Percentiles rank a stretch among this genome's conserved stretches.
Evolutionary conservation across 805 yeast genomes (phyloP).

Genomic region (Yamadazyma philogaea): DNA sequence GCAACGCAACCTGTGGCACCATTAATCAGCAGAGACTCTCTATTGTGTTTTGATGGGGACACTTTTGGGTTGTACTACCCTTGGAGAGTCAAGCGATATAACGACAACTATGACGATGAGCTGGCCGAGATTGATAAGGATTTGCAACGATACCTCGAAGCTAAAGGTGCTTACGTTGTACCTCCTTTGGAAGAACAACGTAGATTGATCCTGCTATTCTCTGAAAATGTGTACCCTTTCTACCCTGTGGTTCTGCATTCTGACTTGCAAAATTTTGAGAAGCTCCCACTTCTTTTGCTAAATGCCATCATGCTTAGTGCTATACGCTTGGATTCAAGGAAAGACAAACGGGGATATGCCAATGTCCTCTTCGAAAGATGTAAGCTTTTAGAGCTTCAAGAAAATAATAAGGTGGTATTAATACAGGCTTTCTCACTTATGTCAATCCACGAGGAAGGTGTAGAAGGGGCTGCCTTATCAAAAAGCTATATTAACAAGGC

Average conservation of each 20-base stretch:
- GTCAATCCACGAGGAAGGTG: conserved; percentile 27
- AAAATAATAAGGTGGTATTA: conserved; percentile 23
- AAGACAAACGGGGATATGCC: conserved; percentile 19
- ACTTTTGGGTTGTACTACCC: conserved; percentile 26
- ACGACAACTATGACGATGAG: conserved; percentile 8
- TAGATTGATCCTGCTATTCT: conserved; percentile 17
- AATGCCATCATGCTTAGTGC: conserved; percentile 25
- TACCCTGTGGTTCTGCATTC: conserved; percentile 26
- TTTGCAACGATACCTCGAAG: conserved; percentile 18
- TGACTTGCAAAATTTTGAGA: conserved; percentile 15
- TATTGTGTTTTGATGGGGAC: conserved; percentile 27
- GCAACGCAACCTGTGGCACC: conserved; percentile 31
- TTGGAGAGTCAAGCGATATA: conserved; percentile 22
- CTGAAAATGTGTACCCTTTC: conserved; percentile 24
- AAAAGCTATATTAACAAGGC: conserved; percentile 23
- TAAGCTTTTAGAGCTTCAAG: conserved; percentile 21
- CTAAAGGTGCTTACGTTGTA: conserved; percentile 21
- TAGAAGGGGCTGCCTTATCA: conserved; percentile 23
- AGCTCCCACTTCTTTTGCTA: conserved; percentile 21
- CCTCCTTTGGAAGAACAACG: conserved; percentile 20
- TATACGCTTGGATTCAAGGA: conserved; percentile 18
- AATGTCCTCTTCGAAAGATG: conserved; percentile 21
- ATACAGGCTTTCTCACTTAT: conserved; percentile 24
- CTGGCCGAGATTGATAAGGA: conserved; percentile 17
- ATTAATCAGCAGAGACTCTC: conserved; percentile 26